Conservation (phyloP, 2,329 filamentous ascomycete genomes). For the Teratosphaeria zuluensis region DNA sequence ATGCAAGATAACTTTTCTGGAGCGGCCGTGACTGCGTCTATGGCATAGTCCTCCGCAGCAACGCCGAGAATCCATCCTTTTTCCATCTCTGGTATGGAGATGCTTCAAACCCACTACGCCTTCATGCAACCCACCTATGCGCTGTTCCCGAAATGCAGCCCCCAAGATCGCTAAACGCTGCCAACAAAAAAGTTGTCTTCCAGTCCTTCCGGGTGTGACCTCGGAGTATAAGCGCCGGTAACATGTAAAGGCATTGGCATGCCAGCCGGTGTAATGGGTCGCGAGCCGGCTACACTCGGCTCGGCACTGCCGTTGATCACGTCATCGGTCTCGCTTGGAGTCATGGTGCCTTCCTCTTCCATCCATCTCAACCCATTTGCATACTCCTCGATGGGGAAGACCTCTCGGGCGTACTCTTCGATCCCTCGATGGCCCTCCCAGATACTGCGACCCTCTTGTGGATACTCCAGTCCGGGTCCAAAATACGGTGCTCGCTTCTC, state of each 20-base stretch:
- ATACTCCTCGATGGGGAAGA: constrained; percentile 88
- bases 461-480: constrained; percentile 50
- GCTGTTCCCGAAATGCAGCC: background rate
- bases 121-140: background rate
- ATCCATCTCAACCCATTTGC: constrained; percentile 94
- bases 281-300: constrained; percentile 7
- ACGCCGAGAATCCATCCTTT: background rate
- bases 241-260: constrained; percentile 15
- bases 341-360: constrained; percentile 40
- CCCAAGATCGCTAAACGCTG: constrained; percentile 8
- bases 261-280: constrained; percentile 20
- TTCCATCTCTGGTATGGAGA: background rate
- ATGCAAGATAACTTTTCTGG: background rate
- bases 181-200: constrained; percentile 23
- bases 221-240: constrained; percentile 23
- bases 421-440: constrained; percentile 89
- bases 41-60: background rate
- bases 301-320: constrained; percentile 9
- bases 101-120: background rate
- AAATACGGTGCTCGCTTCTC: constrained; percentile 53
- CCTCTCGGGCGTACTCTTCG: constrained; percentile 89
- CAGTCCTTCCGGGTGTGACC: constrained; percentile 22
- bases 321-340: constrained; percentile 10
- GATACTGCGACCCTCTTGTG: constrained; percentile 64
- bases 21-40: background rate